phyloP scores from a whole-genome alignment of 257 asterid genomes.

The Nicotiana paniculata region DNA sequence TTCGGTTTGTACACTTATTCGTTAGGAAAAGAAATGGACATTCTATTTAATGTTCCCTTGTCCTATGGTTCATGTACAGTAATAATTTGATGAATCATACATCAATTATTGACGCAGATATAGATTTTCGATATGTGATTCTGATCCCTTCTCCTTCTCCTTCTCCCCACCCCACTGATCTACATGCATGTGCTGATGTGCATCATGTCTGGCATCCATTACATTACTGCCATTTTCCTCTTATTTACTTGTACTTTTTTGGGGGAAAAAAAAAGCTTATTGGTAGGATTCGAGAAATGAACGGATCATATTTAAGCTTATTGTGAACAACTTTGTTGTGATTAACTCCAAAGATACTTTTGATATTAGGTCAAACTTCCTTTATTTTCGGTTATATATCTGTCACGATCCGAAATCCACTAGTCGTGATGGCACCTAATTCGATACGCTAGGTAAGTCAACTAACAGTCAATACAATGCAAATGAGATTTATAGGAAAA shows the following conservation, averaged over 20 bases:
- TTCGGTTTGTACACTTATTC: too few relatives aligned
- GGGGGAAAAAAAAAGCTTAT: background rate
- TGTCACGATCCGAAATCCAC: too few relatives aligned
- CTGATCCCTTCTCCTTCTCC: background rate
- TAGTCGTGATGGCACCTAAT: too few relatives aligned
- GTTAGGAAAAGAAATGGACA: too few relatives aligned
- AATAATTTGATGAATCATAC: background rate
- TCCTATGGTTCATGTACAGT: conserved; percentile 22
- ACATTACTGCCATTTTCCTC: background rate
- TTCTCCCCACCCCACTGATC: background rate
- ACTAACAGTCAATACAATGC: too few relatives aligned
- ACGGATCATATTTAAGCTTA: too few relatives aligned
- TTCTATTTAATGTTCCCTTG: conserved; percentile 20
- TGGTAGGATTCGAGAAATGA: background rate
- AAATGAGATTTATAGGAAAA: too few relatives aligned
- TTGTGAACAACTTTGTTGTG: too few relatives aligned
- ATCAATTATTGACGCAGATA: conserved; percentile 33
- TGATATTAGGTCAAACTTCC: too few relatives aligned
- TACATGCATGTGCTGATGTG: background rate
- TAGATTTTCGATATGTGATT: background rate
- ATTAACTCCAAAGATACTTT: too few relatives aligned
- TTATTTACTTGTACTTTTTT: background rate
- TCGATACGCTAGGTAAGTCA: too few relatives aligned
- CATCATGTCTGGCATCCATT: background rate
- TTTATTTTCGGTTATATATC: too few relatives aligned